A percentile compares a stretch with the other conserved stretches of the same genome.
phyloP scores from a whole-genome alignment of 2,329 filamentous ascomycete species.

The Ophiostoma angusticollis region DNA sequence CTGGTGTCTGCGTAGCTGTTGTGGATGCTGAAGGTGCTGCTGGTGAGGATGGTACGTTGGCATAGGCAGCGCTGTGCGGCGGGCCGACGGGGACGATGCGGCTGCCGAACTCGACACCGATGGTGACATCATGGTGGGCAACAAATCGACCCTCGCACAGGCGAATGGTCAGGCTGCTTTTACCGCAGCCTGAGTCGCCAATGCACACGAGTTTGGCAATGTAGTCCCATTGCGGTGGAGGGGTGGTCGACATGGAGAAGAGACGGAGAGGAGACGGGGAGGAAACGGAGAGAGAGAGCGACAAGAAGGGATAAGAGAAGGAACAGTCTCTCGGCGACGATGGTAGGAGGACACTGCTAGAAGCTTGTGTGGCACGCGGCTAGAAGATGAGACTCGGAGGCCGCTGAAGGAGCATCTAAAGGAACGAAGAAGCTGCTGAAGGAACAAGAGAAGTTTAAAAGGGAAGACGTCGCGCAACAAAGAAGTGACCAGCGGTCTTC shows the following conservation, averaged over 20 bases:
- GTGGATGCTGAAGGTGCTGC: conserved; percentile 15
- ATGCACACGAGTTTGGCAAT: conserved; percentile 98
- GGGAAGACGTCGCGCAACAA: too few species aligned
- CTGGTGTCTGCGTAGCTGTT: conserved; percentile 13
- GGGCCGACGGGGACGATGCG: conserved; percentile 84
- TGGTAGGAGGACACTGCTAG: too few species aligned
- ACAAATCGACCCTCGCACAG: conserved; percentile 95
- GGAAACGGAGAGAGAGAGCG: neutral
- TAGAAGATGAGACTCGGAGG: too few species aligned
- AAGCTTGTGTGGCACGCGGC: too few species aligned
- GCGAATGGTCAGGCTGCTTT: conserved; percentile 85
- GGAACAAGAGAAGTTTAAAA: too few species aligned
- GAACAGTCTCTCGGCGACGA: neutral
- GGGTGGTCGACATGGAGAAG: conserved; percentile 34
- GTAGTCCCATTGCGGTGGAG: conserved; percentile 74
- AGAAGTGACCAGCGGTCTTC: too few species aligned
- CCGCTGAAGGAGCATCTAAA: too few species aligned
- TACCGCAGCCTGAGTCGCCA: conserved; percentile 91
- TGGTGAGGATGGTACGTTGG: conserved; percentile 16
- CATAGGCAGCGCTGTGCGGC: conserved; percentile 43
- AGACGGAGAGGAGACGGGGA: neutral
- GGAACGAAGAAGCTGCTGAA: too few species aligned
- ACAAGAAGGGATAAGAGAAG: too few species aligned
- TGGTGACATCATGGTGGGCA: conserved; percentile 89
- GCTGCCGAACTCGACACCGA: conserved; percentile 91